Conservation (phyloP, 108 stramenopile species). For the Pseudonitzschia multiseries region DNA sequence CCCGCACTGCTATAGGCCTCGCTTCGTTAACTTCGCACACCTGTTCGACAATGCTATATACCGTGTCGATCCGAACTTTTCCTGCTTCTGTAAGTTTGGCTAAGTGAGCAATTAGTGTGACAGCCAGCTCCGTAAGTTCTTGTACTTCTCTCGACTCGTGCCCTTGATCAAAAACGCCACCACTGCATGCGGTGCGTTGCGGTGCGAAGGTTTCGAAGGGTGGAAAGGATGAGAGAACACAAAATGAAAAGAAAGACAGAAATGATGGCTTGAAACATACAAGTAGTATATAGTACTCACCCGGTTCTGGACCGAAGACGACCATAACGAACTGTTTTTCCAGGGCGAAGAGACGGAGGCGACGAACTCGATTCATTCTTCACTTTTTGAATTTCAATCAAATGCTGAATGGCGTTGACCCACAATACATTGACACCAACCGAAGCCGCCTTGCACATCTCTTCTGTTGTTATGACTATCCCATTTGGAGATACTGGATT, state of each 20-base stretch:
- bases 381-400: slow-evolving; percentile 21
- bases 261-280: too few species aligned
- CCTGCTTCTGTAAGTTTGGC: slow-evolving; percentile 29
- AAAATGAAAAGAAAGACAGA: too few species aligned
- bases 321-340: slow-evolving; percentile 17
- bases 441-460: slow-evolving; percentile 45
- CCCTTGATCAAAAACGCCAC: slow-evolving; percentile 40
- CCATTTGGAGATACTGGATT: slow-evolving; percentile 26
- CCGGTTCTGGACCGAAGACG: slow-evolving; percentile 13
- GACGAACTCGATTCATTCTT: slow-evolving; percentile 11
- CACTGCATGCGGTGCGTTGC: neutral
- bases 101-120: slow-evolving; percentile 47
- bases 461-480: slow-evolving; percentile 35
- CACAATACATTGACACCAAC: slow-evolving; percentile 49
- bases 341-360: slow-evolving; percentile 17
- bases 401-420: slow-evolving; percentile 47
- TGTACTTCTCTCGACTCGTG: slow-evolving; percentile 45
- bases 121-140: slow-evolving; percentile 52
- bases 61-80: slow-evolving; percentile 14
- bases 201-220: neutral
- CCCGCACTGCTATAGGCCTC: slow-evolving; percentile 56
- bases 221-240: neutral
- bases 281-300: too few species aligned
- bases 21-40: slow-evolving; percentile 56
- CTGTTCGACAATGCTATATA: slow-evolving; percentile 51